Conservation (phyloP, 2,329 filamentous ascomycete genomes). For the Stagonosporopsis chrysanthemi region DNA sequence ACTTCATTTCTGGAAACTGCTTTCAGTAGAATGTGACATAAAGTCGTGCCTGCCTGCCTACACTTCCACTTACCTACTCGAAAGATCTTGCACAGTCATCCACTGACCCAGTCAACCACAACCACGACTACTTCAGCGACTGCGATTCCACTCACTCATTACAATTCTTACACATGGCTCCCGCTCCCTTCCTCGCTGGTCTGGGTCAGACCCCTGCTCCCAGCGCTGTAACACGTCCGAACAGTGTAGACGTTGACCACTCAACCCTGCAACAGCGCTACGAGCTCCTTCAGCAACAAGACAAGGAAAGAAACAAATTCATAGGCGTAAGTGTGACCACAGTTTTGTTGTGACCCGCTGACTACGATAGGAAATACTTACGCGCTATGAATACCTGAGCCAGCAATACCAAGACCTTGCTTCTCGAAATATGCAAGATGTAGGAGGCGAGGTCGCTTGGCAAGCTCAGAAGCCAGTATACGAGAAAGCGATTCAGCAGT, state of each 20-base stretch:
- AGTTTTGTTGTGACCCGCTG: neutral
- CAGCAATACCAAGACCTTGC: constrained; percentile 41
- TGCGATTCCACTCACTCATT: neutral
- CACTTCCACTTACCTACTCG: constrained; percentile 16
- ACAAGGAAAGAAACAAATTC: constrained; percentile 43
- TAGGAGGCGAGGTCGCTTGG: constrained; percentile 26
- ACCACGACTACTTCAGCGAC: neutral
- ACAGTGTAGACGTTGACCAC: constrained; percentile 16
- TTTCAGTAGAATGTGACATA: neutral
- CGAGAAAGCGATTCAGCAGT: constrained; percentile 23
- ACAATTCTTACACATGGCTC: constrained; percentile 23
- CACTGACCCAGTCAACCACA: neutral
- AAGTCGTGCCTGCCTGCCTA: constrained; percentile 12
- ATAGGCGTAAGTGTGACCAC: constrained; percentile 36
- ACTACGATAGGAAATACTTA: constrained; percentile 49
- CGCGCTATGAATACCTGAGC: constrained; percentile 49
- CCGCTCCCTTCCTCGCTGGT: constrained; percentile 20
- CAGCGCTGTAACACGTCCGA: neutral
- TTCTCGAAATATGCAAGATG: constrained; percentile 37
- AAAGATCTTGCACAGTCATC: neutral
- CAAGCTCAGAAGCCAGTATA: constrained; percentile 34
- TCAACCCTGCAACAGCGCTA: constrained; percentile 39
- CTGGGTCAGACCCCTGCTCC: constrained; percentile 15
- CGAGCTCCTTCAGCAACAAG: constrained; percentile 39
- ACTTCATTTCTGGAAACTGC: constrained; percentile 14